Conservation (phyloP, 441 rosid genomes). For the Euphorbia corollata region DNA sequence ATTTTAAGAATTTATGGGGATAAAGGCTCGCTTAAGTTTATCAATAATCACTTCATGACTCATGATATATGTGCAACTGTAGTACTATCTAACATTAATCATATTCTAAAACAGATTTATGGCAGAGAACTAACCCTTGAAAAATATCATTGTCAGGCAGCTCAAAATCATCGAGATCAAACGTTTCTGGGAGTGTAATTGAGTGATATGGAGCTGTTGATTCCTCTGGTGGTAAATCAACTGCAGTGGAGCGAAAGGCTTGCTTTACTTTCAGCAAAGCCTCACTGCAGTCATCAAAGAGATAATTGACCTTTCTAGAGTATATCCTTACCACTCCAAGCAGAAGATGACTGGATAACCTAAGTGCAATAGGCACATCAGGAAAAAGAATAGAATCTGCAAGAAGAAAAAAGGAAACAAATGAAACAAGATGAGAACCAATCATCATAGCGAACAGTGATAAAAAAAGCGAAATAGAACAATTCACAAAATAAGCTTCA, state of each 20-base stretch:
- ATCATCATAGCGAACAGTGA: background rate
- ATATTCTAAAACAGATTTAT: background rate
- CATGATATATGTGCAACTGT: background rate
- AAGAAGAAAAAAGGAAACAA: conserved; percentile 15
- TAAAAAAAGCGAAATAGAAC: background rate
- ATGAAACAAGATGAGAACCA: conserved; percentile 11
- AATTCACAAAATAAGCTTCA: background rate
- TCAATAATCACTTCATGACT: background rate
- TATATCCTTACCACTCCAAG: conserved; percentile 99
- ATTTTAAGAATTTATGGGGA: background rate
- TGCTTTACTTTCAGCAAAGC: conserved; percentile 97
- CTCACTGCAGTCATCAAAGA: conserved; percentile 99
- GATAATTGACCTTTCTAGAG: conserved; percentile 95
- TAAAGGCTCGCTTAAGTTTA: background rate
- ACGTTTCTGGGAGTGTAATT: conserved; percentile 97
- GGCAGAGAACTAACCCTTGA: conserved; percentile 70
- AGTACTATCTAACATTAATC: background rate
- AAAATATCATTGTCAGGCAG: conserved; percentile 91
- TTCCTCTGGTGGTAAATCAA: conserved; percentile 98
- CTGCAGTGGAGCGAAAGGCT: conserved; percentile 97
- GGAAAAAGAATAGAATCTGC: conserved; percentile 99
- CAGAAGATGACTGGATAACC: conserved; percentile 95
- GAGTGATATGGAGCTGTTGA: conserved; percentile 98
- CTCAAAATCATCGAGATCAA: conserved; percentile 99
- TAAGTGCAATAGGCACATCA: conserved; percentile 89